Percentiles rank a stretch among this genome's conserved stretches.
Evolutionary conservation across 164 flowering plant genomes (phyloP).

Genomic region (Sedum album): DNA sequence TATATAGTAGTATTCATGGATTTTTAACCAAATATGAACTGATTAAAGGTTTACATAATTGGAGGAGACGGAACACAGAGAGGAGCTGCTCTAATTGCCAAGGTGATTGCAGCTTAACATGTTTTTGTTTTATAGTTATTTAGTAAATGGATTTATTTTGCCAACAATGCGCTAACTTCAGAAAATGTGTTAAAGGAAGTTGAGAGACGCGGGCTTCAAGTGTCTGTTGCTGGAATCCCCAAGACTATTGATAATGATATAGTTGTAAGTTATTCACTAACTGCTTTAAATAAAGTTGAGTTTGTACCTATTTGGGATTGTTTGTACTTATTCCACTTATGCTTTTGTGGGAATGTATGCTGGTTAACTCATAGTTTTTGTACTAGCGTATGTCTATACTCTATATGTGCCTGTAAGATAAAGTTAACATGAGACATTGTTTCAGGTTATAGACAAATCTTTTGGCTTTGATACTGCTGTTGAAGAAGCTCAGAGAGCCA

Average conservation of each 20-base stretch:
- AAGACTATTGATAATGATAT: slow-evolving; percentile 70
- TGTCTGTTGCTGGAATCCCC: slow-evolving; percentile 62
- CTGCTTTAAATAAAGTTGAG: neutral
- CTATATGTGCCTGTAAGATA: neutral
- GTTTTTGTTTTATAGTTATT: neutral
- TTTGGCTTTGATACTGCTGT: slow-evolving; percentile 75
- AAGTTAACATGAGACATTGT: neutral
- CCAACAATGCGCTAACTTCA: slow-evolving; percentile 2
- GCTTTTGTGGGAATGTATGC: neutral
- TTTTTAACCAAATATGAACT: neutral
- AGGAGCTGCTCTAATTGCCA: slow-evolving; percentile 47
- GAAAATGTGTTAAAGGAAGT: slow-evolving; percentile 35
- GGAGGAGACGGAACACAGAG: slow-evolving; percentile 69
- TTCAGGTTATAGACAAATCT: slow-evolving; percentile 56
- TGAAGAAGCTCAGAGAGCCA: slow-evolving; percentile 66
- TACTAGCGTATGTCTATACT: neutral
- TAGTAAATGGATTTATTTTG: neutral
- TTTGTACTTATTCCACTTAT: neutral
- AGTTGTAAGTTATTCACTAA: slow-evolving; percentile 30
- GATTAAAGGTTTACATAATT: slow-evolving; percentile 49
- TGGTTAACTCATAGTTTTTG: neutral
- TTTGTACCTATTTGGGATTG: neutral
- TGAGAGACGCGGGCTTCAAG: slow-evolving; percentile 52
- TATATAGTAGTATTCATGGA: neutral
- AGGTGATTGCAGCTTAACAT: slow-evolving; percentile 32